Percentiles rank a stretch among this genome's conserved stretches.
These are phyloP conservation scores for Lactifluus piperatus DNA, from an alignment of 768 basidiomycete species.

Conservation along the genomic window DNA sequence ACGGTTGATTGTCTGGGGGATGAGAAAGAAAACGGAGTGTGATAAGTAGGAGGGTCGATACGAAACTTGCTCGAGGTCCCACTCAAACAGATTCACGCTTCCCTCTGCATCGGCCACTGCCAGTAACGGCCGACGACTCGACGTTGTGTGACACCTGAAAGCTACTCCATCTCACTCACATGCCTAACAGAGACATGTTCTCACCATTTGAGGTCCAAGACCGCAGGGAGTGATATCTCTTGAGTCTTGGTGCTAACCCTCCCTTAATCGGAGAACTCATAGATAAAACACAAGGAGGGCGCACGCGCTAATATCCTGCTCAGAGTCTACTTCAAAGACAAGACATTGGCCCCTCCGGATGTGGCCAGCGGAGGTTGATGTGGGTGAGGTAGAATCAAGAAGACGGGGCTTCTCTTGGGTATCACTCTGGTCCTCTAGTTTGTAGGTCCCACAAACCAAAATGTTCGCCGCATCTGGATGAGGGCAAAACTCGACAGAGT, in stretches of 20 bases:
- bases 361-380: conserved; percentile 24
- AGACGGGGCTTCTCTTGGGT: conserved; percentile 6
- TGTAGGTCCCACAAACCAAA: conserved; percentile 89
- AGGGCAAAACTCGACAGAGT: conserved; percentile 89
- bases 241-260: conserved; percentile 46
- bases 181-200: background rate
- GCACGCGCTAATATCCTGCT: conserved; percentile 30
- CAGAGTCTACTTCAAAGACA: conserved; percentile 42
- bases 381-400: background rate
- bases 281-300: background rate
- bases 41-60: background rate
- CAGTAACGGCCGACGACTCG: conserved; percentile 38
- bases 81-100: conserved; percentile 53
- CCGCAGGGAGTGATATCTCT: conserved; percentile 63
- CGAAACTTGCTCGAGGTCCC: conserved; percentile 41
- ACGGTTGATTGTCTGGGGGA: background rate
- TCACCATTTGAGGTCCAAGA: conserved; percentile 95
- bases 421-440: conserved; percentile 41
- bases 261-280: background rate
- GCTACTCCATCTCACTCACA: background rate
- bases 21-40: background rate
- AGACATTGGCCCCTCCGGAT: conserved; percentile 64
- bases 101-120: conserved; percentile 86
- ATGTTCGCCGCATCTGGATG: conserved; percentile 47
- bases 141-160: conserved; percentile 50